Base-by-base conservation (phyloP, 352 stramenopile species). In the Pythium apleroticum region DNA sequence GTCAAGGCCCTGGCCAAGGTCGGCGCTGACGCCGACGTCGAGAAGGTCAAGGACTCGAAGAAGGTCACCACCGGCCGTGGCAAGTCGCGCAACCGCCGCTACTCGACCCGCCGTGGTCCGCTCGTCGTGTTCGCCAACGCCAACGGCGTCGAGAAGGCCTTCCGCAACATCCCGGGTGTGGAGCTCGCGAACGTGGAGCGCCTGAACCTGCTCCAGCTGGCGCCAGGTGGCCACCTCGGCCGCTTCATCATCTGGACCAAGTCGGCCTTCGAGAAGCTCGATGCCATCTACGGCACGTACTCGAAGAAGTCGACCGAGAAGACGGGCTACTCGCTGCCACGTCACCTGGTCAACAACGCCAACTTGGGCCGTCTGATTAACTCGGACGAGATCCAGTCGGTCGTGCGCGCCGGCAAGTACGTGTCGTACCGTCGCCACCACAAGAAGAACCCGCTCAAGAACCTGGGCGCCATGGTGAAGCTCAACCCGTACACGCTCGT, bases 361-460 rank as follows among this genome's bases (percentile, higher is more conserved):
- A 98, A 99, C 83, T 75, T 99, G 52, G 96, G 95, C 66, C 96
- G 97, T 93, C 89, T 99, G 75, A 99, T 99, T 71, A 99, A 99
- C 94, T 99, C 95, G 39, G 97, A 99, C 74, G 85, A 94, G 81
- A 97, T 99, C 76, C 97, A 99, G 86, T 98, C 88, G 68, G 95
- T 99, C 53, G 69, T 99, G 57, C 96, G 97, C 72, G 86, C 97
- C 30, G 91, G 91, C 72, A 98, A 98, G 84, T 92, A 95, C 73
- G 73, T 86, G 65, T 92, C 90, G 75, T 79, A 88, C 67, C 91
- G 80, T 66, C 87, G 91, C 71, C 86, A 96, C 71, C 89, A 97
- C 68, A 99, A 99, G 92, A 98, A 98, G 80, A 99, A 99, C 86
- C 92, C 97, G 57, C 86, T 99, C 50, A 97, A 90, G 66, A 98